Evolutionary conservation across 2,329 filamentous ascomycete genomes (phyloP), one percentile per base, ranked within the genome.

Genomic region (Mariannaea sp.): DNA sequence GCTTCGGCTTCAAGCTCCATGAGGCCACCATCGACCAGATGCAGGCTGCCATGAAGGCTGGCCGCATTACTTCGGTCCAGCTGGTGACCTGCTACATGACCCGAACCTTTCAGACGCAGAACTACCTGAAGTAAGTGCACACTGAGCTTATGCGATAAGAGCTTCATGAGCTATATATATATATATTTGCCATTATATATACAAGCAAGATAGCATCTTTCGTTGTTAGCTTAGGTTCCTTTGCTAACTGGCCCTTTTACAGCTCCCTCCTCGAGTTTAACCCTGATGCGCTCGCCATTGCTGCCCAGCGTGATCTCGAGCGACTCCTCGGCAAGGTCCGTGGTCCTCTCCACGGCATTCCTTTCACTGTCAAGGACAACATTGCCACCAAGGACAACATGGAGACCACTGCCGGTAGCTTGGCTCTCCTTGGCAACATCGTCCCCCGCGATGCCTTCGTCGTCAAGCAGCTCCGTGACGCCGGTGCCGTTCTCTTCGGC

Each of bases 311-410:
- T 24, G 88, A 92, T 61, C 67, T 65, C 0, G 87, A 91, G 70
- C 79, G 88, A 14, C 65, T 68, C 10, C 63, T 71, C 1, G 85
- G 85, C 19, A 75, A 73, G 32, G 68, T 85, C 8, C 80, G 85
- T n/a, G 81, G 87, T 1, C 83, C 83, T 1, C 76, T 92, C 1
- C 88, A 92, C 67, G 88, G 88, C 3, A 89, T 92, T 36, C 88
- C 89, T 0, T 89, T 89, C 67, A 75, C 87, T 2, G 81, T 90
- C 58, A 92, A 92, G 70, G 88, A 66, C 54, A 66, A 66, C 53
- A 87, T 89, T 66, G 75, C 86, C 6, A 81, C 90, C 57, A 92
- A 92, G 70, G 88, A 92, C 66, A 88, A 87, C 65, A 87, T 92
- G 79, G 80, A 91, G 66, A 92, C 88, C 0, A 91, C 88, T 0